Conservation (phyloP, 495 filamentous ascomycete genomes). For the Annulohypoxylon nitens region DNA sequence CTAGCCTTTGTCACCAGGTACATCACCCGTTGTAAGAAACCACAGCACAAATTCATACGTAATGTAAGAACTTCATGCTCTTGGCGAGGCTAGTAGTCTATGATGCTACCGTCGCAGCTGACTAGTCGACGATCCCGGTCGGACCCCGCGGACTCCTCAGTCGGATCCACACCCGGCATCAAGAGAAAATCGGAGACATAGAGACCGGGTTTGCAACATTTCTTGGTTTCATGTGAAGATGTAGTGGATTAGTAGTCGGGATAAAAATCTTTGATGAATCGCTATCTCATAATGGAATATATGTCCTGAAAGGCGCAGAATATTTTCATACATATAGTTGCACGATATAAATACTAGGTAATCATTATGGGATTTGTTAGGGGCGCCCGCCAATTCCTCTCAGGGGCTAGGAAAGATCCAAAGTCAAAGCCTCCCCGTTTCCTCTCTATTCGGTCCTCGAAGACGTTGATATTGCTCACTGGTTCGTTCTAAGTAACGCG, state of each 20-base stretch:
- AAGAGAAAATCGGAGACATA: neutral
- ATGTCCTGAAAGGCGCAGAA: neutral
- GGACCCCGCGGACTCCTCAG: constrained; percentile 38
- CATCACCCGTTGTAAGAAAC: neutral
- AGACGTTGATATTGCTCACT: constrained; percentile 56
- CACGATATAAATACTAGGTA: neutral
- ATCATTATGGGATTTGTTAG: constrained; percentile 39
- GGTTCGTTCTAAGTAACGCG: constrained; percentile 37
- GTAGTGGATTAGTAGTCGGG: neutral
- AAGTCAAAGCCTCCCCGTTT: constrained; percentile 65
- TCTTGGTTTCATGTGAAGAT: constrained; percentile 1
- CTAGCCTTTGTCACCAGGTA: neutral
- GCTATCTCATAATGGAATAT: neutral
- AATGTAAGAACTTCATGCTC: neutral
- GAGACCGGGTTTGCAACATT: constrained; percentile 1
- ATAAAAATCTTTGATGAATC: neutral
- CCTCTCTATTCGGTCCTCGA: constrained; percentile 66
- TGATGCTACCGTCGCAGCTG: constrained; percentile 19
- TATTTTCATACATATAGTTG: neutral
- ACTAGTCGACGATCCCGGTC: constrained; percentile 1
- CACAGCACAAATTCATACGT: neutral
- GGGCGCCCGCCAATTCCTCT: constrained; percentile 51
- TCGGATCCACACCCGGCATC: neutral
- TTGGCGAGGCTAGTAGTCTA: neutral
- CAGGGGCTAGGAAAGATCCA: constrained; percentile 56